phyloP scores from a whole-genome alignment of 2,329 filamentous ascomycete genomes.

The Didymosphaeria variabile region DNA sequence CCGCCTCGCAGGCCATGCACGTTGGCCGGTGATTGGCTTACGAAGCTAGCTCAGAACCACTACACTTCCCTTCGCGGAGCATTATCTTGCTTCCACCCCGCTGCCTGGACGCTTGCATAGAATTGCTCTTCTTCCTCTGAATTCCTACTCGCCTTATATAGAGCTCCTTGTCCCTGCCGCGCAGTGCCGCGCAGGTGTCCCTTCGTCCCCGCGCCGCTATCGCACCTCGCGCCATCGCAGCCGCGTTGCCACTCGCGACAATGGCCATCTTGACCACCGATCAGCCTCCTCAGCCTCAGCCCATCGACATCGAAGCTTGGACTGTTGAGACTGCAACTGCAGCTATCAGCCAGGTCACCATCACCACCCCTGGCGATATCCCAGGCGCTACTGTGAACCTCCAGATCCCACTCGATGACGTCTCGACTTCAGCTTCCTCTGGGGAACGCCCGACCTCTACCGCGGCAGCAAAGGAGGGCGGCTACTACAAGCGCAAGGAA shows the following conservation, averaged over 20 bases:
- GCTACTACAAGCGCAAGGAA: slow-evolving; percentile 62
- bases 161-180: slow-evolving; percentile 8
- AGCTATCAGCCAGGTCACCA: slow-evolving; percentile 51
- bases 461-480: slow-evolving; percentile 53
- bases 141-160: not conserved
- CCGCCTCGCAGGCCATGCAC: slow-evolving; percentile 27
- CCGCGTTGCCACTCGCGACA: slow-evolving; percentile 20
- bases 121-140: not conserved
- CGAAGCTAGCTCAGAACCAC: slow-evolving; percentile 17
- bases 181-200: slow-evolving; percentile 7
- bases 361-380: slow-evolving; percentile 44
- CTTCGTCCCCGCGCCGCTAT: not conserved
- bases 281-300: slow-evolving; percentile 32
- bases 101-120: not conserved
- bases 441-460: slow-evolving; percentile 37
- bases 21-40: slow-evolving; percentile 39
- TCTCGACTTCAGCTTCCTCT: slow-evolving; percentile 30
- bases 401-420: slow-evolving; percentile 78
- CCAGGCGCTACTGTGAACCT: slow-evolving; percentile 70
- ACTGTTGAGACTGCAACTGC: slow-evolving; percentile 57
- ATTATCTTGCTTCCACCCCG: slow-evolving; percentile 16
- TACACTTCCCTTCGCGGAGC: slow-evolving; percentile 18
- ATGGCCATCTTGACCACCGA: slow-evolving; percentile 45
- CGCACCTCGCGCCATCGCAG: not conserved
- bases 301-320: slow-evolving; percentile 59